Conservation (phyloP, 2,329 filamentous ascomycete genomes). For the Clonostachys rosea region DNA sequence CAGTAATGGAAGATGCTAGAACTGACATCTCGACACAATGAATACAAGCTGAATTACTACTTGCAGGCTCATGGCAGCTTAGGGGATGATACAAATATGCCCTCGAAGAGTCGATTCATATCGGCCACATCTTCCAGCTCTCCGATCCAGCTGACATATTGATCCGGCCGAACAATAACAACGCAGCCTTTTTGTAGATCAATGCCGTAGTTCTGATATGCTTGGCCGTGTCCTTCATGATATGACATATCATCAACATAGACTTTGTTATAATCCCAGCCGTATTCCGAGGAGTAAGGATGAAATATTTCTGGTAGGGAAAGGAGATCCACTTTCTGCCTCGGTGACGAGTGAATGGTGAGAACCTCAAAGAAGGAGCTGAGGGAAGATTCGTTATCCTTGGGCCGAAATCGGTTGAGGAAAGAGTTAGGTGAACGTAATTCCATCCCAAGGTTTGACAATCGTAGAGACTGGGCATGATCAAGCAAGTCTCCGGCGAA, state of each 20-base stretch:
- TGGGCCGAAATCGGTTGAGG: slow-evolving; percentile 3
- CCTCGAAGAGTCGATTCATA: slow-evolving; percentile 1
- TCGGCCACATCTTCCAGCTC: slow-evolving; percentile 1
- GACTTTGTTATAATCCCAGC: slow-evolving; percentile 53
- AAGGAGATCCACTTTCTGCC: slow-evolving; percentile 41
- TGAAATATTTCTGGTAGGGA: slow-evolving; percentile 45
- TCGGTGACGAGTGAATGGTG: slow-evolving; percentile 51
- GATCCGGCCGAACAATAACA: slow-evolving; percentile 14
- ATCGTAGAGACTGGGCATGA: slow-evolving; percentile 30
- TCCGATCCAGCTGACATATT: slow-evolving; percentile 4
- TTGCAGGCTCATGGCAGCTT: too few relatives aligned
- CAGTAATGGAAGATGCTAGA: too few relatives aligned
- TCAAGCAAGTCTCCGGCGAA: slow-evolving; percentile 55
- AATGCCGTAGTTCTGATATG: slow-evolving; percentile 34
- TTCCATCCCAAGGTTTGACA: slow-evolving; percentile 43
- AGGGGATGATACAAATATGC: too few relatives aligned
- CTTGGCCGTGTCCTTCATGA: slow-evolving; percentile 38
- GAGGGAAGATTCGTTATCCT: slow-evolving; percentile 1
- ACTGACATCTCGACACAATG: too few relatives aligned
- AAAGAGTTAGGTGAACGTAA: slow-evolving; percentile 9
- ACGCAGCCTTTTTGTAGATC: slow-evolving; percentile 21
- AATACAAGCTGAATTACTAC: too few relatives aligned
- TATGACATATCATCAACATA: slow-evolving; percentile 50
- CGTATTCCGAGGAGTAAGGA: slow-evolving; percentile 35
- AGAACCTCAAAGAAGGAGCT: slow-evolving; percentile 49